Base-by-base conservation (phyloP, 768 basidiomycete genomes). In the Strobilomyces dryophilus region DNA sequence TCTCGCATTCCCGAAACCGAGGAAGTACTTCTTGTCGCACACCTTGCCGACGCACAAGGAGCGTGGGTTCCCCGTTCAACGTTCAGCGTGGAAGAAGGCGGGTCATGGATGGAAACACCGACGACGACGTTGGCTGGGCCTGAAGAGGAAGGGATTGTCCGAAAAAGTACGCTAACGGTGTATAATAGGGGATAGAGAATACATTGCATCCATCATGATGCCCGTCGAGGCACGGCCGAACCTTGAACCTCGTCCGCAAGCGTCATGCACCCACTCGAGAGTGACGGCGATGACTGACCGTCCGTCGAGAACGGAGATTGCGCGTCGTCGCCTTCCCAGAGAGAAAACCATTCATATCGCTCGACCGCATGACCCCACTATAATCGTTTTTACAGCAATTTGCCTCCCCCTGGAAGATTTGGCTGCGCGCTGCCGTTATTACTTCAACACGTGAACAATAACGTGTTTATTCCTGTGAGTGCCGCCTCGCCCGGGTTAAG, bases 241-340 rank as follows among this genome's bases (percentile, higher is more conserved):
- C 0, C 66, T 63, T 8, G 76, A 4, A 80, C 69, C 47, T 79
- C 72, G 34, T 76, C 61, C 32, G 81, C 68, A 24, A 77, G 14
- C 11, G 31, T 24, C 24, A 24, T 24, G 11, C 31, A 32, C 12
- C 34, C 34, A 35, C 34, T 24, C 24, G 24, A 24, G 24, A 24
- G 24, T 24, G 24, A 24, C 4, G 24, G 24, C 2, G 24, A 24
- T 24, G 24, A 24, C 24, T 24, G 24, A 4, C 24, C 24, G 24
- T 24, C 24, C 24, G 24, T 24, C 2, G 24, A 24, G 24, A 24
- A 24, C 4, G 24, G 24, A 24, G 24, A 24, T 24, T 24, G 24
- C 24, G 24, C 24, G 24, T 24, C 24, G 24, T 24, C 24, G 24
- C 24, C 24, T 24, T 4, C 24, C 24, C 24, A 24, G 4, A 24